Evolutionary conservation across 108 stramenopile genomes (phyloP).

Genomic region (Skeletonema grethae): DNA sequence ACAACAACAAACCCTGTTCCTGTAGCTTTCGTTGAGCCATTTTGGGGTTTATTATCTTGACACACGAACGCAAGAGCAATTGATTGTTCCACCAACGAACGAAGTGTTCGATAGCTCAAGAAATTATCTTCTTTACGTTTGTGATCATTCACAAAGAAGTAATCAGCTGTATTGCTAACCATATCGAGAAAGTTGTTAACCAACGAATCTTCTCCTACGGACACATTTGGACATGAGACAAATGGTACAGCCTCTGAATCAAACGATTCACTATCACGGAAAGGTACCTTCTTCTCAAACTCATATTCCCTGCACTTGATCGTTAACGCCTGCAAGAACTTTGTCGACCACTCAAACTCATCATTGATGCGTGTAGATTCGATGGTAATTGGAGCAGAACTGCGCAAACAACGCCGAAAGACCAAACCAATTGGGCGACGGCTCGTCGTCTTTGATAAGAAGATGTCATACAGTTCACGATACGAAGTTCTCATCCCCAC

Average conservation of each 20-base stretch:
- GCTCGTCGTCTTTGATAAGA: conserved; percentile 45
- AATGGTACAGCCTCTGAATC: conserved; percentile 14
- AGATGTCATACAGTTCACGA: conserved; percentile 45
- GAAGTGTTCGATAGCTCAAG: conserved; percentile 34
- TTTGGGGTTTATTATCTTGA: conserved; percentile 13
- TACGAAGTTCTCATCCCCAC: conserved; percentile 52
- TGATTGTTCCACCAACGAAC: conserved; percentile 44
- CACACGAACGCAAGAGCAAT: conserved; percentile 39
- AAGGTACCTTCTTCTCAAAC: conserved; percentile 35
- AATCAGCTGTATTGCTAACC: conserved; percentile 4
- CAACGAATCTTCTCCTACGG: conserved; percentile 10
- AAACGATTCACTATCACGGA: conserved; percentile 9
- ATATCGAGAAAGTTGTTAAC: conserved; percentile 7
- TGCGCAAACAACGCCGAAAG: conserved; percentile 24
- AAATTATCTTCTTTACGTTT: conserved; percentile 7
- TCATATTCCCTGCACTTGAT: conserved; percentile 46
- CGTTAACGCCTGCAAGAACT: conserved; percentile 31
- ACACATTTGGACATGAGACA: conserved; percentile 2
- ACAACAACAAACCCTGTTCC: conserved; percentile 42
- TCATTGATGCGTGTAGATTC: conserved; percentile 18
- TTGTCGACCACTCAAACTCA: conserved; percentile 44
- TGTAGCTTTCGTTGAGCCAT: conserved; percentile 5
- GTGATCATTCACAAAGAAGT: neutral
- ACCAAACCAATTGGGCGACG: conserved; percentile 39
- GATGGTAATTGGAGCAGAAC: conserved; percentile 2